phyloP scores from a whole-genome alignment of 306 rosid species.

The Delonix regia region DNA sequence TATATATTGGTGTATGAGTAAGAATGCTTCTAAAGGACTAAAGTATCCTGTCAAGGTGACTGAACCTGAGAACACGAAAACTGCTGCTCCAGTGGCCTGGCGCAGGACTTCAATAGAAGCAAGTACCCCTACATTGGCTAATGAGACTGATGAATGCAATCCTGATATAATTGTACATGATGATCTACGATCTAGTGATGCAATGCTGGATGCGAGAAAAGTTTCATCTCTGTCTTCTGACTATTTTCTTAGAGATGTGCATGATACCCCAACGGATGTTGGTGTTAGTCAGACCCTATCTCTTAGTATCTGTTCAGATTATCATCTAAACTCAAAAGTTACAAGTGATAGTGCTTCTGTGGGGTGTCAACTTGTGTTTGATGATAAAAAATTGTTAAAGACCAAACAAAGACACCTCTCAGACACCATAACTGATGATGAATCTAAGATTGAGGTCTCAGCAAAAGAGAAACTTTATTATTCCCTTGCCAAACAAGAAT shows the following conservation, averaged over 20 bases:
- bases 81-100: constrained; percentile 30
- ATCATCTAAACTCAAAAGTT: constrained; percentile 47
- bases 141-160: constrained; percentile 36
- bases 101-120: constrained; percentile 41
- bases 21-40: constrained; percentile 34
- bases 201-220: constrained; percentile 36
- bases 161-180: constrained; percentile 27
- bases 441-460: constrained; percentile 42
- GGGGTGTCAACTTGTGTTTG: constrained; percentile 39
- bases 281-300: constrained; percentile 38
- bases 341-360: constrained; percentile 37
- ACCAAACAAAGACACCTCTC: constrained; percentile 40
- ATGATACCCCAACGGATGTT: constrained; percentile 34
- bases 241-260: constrained; percentile 50
- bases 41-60: constrained; percentile 34
- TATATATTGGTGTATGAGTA: constrained; percentile 55
- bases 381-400: constrained; percentile 48
- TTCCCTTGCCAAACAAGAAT: constrained; percentile 69
- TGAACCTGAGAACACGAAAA: constrained; percentile 44
- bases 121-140: constrained; percentile 36
- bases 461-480: constrained; percentile 44
- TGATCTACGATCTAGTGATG: constrained; percentile 34
- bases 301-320: constrained; percentile 47
- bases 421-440: constrained; percentile 35
- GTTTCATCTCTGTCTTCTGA: constrained; percentile 55